phyloP scores from a whole-genome alignment of 495 filamentous ascomycete species.

The Penicillium dipodomyicola region DNA sequence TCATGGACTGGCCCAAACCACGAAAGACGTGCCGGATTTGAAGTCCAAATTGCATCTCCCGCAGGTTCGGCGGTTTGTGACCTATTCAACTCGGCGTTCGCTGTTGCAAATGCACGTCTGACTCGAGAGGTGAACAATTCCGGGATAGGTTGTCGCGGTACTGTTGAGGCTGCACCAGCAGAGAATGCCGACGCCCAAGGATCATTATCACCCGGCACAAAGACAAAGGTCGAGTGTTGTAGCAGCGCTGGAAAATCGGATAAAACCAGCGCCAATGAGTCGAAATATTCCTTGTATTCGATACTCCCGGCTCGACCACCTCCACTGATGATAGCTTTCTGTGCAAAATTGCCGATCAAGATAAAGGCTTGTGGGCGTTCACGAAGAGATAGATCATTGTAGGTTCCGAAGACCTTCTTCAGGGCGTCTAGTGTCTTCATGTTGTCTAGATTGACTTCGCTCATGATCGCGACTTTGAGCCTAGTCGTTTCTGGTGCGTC shows the following conservation, averaged over 20 bases:
- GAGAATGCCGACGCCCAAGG: slow-evolving; percentile 88
- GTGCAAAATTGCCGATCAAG: slow-evolving; percentile 81
- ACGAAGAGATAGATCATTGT: slow-evolving; percentile 47
- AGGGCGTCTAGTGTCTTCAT: slow-evolving; percentile 74
- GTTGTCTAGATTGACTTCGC: slow-evolving; percentile 82
- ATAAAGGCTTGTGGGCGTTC: slow-evolving; percentile 75
- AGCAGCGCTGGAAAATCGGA: slow-evolving; percentile 81
- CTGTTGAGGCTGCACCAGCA: slow-evolving; percentile 69
- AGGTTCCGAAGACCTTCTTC: slow-evolving; percentile 67
- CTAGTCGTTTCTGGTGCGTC: slow-evolving; percentile 31
- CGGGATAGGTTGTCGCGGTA: slow-evolving; percentile 74
- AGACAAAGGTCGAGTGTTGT: slow-evolving; percentile 77
- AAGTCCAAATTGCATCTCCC: slow-evolving; percentile 82
- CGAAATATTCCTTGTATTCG: slow-evolving; percentile 93
- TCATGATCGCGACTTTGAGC: slow-evolving; percentile 65
- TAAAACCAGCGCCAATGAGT: slow-evolving; percentile 77
- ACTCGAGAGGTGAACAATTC: slow-evolving; percentile 85
- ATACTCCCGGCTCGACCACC: slow-evolving; percentile 69
- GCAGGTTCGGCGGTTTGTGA: slow-evolving; percentile 42
- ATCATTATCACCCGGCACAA: slow-evolving; percentile 94
- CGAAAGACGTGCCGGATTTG: slow-evolving; percentile 75
- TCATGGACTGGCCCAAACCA: slow-evolving; percentile 86
- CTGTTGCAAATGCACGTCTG: slow-evolving; percentile 71
- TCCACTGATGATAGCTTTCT: slow-evolving; percentile 63
- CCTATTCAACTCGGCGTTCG: slow-evolving; percentile 61